These are phyloP conservation scores for Pharnaceum exiguum DNA, from an alignment of 148 eudicot species.

Conservation along the genomic window DNA sequence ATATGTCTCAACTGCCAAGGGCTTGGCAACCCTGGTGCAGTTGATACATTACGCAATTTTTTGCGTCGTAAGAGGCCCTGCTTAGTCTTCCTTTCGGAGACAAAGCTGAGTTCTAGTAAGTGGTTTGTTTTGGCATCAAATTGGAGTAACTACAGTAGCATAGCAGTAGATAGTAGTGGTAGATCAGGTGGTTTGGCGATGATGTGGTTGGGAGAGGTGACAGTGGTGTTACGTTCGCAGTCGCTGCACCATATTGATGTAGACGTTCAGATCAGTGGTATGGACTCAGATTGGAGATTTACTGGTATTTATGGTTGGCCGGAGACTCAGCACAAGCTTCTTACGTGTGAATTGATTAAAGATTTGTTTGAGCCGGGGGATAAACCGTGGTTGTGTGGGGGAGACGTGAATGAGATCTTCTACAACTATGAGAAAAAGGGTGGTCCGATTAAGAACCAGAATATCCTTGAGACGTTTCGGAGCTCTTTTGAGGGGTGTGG, in stretches of 20 bases:
- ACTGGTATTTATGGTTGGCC: background rate
- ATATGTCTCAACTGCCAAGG: too few relatives aligned
- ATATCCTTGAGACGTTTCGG: background rate
- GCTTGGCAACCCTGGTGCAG: too few relatives aligned
- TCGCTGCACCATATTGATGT: background rate
- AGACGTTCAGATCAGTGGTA: accelerated
- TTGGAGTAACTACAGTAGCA: too few relatives aligned
- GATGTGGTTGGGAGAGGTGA: background rate
- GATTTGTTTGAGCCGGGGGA: background rate
- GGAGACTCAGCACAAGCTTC: background rate
- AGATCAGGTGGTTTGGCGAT: background rate
- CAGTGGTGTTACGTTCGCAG: background rate
- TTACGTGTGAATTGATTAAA: background rate
- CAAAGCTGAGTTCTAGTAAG: too few relatives aligned
- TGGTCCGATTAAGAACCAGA: background rate
- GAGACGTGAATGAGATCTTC: background rate
- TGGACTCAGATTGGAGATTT: background rate
- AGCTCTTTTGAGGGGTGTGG: background rate
- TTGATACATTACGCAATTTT: too few relatives aligned
- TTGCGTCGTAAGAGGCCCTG: too few relatives aligned
- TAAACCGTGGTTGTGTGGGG: background rate
- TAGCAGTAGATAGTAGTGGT: background rate
- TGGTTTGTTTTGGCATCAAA: too few relatives aligned
- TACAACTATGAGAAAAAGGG: background rate
- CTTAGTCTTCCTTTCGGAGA: too few relatives aligned